phyloP scores from a whole-genome alignment of 2,329 filamentous ascomycete species.

The Niveomyces coronatus region DNA sequence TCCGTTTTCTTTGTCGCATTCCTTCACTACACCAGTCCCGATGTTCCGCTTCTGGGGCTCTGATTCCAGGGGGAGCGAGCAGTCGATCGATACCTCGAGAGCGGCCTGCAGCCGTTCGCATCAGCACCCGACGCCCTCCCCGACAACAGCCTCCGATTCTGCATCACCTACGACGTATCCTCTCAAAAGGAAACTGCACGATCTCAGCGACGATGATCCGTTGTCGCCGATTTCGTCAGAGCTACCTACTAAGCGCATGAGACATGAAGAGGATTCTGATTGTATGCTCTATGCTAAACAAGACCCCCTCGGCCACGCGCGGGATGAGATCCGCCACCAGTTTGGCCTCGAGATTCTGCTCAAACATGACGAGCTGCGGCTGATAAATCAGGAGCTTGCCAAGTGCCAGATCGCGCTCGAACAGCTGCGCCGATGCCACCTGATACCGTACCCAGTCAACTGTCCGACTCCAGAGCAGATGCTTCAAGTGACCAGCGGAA shows the following conservation, averaged over 20 bases:
- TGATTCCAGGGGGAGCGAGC: constrained; percentile 48
- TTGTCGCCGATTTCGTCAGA: constrained; percentile 14
- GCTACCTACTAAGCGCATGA: constrained; percentile 32
- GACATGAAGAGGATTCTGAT: constrained; percentile 12
- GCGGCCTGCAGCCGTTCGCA: constrained; percentile 20
- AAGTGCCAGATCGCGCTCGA: constrained; percentile 92
- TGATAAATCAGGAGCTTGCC: constrained; percentile 92
- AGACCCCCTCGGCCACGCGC: constrained; percentile 39
- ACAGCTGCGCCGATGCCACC: constrained; percentile 81
- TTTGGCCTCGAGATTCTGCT: constrained; percentile 84
- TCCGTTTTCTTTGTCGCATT: constrained; percentile 10
- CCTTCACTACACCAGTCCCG: constrained; percentile 27
- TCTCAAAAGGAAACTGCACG: constrained; percentile 30
- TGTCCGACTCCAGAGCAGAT: constrained; percentile 56
- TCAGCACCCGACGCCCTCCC: constrained; percentile 21
- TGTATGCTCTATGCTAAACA: constrained; percentile 6
- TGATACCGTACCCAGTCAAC: constrained; percentile 79
- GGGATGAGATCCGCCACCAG: constrained; percentile 71
- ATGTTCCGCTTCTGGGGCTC: constrained; percentile 55
- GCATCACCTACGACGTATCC: constrained; percentile 18
- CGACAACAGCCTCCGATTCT: constrained; percentile 10
- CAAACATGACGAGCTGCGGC: constrained; percentile 87
- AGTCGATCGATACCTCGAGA: constrained; percentile 34
- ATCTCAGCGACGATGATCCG: constrained; percentile 22
- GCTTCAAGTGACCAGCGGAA: constrained; percentile 62